Percentiles rank a stretch among this genome's conserved stretches.
phyloP scores from a whole-genome alignment of 768 basidiomycete genomes.

The Aureoboletus auriporus region DNA sequence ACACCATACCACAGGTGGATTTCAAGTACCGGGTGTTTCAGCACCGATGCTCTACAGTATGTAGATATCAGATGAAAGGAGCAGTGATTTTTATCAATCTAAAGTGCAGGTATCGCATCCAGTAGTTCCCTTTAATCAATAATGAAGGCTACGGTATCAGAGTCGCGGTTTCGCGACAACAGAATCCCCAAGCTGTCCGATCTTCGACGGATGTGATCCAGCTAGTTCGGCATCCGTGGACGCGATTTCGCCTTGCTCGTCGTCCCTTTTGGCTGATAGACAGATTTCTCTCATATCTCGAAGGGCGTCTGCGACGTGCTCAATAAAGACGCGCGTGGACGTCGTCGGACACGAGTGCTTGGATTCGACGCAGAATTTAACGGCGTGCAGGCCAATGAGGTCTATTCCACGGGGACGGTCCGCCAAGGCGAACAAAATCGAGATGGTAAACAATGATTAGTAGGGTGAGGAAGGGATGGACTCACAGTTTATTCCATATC shows the following conservation, averaged over 20 bases:
- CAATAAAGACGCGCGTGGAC: constrained; percentile 66
- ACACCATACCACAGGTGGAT: too few relatives aligned
- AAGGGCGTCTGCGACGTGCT: constrained; percentile 57
- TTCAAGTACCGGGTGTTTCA: too few relatives aligned
- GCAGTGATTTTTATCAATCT: constrained; percentile 6
- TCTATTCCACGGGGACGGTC: constrained; percentile 42
- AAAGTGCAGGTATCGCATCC: not conserved
- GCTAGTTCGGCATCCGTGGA: not conserved
- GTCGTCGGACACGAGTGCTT: constrained; percentile 69
- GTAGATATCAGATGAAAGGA: not conserved
- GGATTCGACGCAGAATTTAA: constrained; percentile 94
- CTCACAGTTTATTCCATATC: constrained; percentile 93
- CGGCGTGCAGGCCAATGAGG: constrained; percentile 66
- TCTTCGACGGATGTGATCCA: not conserved
- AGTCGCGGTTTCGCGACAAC: constrained; percentile 15
- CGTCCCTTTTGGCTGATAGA: constrained; percentile 6
- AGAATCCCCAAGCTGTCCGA: not conserved
- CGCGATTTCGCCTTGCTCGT: constrained; percentile 3
- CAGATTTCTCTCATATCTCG: constrained; percentile 66
- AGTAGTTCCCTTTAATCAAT: not conserved
- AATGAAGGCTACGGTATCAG: not conserved
- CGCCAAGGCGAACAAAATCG: too few relatives aligned
- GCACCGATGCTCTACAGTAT: too few relatives aligned
- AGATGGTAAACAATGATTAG: too few relatives aligned
- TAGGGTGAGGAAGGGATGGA: not conserved